Conservation (phyloP, 2,329 filamentous ascomycete genomes). For the Balansia obtecta region DNA sequence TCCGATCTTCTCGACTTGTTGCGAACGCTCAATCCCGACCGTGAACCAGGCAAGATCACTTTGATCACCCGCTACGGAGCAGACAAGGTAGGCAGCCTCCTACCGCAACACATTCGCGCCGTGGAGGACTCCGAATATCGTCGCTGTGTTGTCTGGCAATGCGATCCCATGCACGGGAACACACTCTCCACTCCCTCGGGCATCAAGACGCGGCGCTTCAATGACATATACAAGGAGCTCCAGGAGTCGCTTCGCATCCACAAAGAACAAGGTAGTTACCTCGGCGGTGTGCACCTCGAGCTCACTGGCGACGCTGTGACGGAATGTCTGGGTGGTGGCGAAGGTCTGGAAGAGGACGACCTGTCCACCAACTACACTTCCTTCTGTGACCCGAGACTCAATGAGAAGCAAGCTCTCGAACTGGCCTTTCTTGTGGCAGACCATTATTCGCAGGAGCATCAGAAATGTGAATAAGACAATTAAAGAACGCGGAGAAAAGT, state of each 20-base stretch:
- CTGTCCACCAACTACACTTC: constrained; percentile 85
- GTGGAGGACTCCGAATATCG: constrained; percentile 66
- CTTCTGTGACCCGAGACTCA: constrained; percentile 88
- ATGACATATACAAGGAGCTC: constrained; percentile 79
- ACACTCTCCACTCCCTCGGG: constrained; percentile 57
- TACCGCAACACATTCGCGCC: constrained; percentile 77
- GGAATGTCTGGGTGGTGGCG: constrained; percentile 85
- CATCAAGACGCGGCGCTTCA: constrained; percentile 87
- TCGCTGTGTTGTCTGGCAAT: constrained; percentile 78
- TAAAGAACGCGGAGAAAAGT: background rate
- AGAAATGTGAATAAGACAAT: constrained; percentile 4
- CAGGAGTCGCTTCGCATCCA: constrained; percentile 76
- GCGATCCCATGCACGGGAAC: constrained; percentile 96
- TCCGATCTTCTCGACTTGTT: constrained; percentile 69
- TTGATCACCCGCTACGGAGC: constrained; percentile 93
- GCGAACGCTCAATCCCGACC: constrained; percentile 68
- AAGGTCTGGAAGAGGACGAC: constrained; percentile 77
- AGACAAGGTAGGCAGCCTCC: constrained; percentile 57
- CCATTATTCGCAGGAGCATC: constrained; percentile 42
- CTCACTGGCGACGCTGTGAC: constrained; percentile 93
- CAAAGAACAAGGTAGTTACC: constrained; percentile 67
- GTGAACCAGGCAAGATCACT: constrained; percentile 85
- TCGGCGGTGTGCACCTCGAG: constrained; percentile 91
- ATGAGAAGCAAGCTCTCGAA: constrained; percentile 96
- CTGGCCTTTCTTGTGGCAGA: constrained; percentile 87